Percentiles rank a stretch among this genome's conserved stretches.
Evolutionary conservation across 495 filamentous ascomycete genomes (phyloP).

Genomic region (Aspergillus mulundensis): DNA sequence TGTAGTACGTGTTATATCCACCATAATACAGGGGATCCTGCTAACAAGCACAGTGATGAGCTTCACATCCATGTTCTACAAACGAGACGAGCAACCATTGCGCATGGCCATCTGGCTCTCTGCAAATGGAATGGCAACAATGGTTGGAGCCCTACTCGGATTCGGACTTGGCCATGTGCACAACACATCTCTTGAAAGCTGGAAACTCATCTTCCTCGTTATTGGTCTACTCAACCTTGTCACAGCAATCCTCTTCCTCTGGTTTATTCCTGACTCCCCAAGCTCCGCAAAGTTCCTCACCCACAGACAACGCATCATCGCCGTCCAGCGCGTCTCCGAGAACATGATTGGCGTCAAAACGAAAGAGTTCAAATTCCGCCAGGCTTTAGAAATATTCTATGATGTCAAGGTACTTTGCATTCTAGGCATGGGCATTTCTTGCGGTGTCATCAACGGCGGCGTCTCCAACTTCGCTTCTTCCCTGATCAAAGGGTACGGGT

Average conservation of each 20-base stretch:
- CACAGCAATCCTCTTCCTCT: slow-evolving; percentile 37
- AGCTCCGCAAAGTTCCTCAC: slow-evolving; percentile 37
- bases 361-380: slow-evolving; percentile 29
- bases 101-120: slow-evolving; percentile 62
- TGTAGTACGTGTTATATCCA: slow-evolving; percentile 20
- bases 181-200: slow-evolving; percentile 38
- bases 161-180: slow-evolving; percentile 51
- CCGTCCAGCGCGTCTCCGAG: slow-evolving; percentile 38
- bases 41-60: slow-evolving; percentile 35
- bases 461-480: slow-evolving; percentile 44
- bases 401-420: slow-evolving; percentile 38
- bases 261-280: slow-evolving; percentile 41
- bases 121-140: slow-evolving; percentile 55
- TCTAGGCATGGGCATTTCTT: slow-evolving; percentile 32
- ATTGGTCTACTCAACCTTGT: slow-evolving; percentile 49
- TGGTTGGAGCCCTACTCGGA: slow-evolving; percentile 50
- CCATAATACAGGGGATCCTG: background rate
- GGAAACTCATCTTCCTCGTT: slow-evolving; percentile 55
- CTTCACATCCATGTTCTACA: slow-evolving; percentile 67
- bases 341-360: slow-evolving; percentile 53
- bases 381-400: slow-evolving; percentile 36
- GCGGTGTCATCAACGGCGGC: slow-evolving; percentile 44
- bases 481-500: slow-evolving; percentile 44
- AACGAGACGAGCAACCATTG: slow-evolving; percentile 59
- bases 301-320: slow-evolving; percentile 40